phyloP scores from a whole-genome alignment of 2,329 filamentous ascomycete genomes.

The Dothideomycetidae sp. region DNA sequence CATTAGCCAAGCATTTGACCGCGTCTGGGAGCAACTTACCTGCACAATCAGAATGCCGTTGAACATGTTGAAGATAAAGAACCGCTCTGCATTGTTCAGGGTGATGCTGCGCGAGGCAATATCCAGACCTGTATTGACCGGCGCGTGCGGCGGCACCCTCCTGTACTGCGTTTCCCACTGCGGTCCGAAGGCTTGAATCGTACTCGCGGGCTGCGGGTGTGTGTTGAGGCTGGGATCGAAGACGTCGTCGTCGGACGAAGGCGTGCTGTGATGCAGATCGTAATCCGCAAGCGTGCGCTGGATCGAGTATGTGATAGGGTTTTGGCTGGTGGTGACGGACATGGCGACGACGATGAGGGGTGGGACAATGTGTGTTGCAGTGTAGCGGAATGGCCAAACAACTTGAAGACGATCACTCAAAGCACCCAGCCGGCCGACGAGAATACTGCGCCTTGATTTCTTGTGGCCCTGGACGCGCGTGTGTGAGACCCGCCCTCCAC shows the following conservation, averaged over 20 bases:
- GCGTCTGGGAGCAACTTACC: too few relatives aligned
- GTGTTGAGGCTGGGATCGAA: conserved; percentile 19
- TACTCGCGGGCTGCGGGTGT: conserved; percentile 15
- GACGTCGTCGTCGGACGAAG: conserved; percentile 15
- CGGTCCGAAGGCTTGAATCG: conserved; percentile 18
- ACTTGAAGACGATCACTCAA: too few relatives aligned
- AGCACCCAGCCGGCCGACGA: too few relatives aligned
- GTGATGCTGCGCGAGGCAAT: conserved; percentile 30
- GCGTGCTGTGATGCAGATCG: conserved; percentile 29
- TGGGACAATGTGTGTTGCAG: too few relatives aligned
- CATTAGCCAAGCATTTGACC: too few relatives aligned
- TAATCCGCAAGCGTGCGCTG: conserved; percentile 31
- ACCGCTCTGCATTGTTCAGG: conserved; percentile 30
- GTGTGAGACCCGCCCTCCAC: too few relatives aligned
- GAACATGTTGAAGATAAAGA: conserved; percentile 39
- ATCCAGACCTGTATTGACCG: conserved; percentile 31
- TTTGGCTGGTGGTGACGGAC: conserved; percentile 32
- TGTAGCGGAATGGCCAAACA: too few relatives aligned
- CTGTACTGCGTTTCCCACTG: conserved; percentile 35
- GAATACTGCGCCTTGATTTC: too few relatives aligned
- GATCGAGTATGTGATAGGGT: conserved; percentile 25
- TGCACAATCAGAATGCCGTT: conserved; percentile 32
- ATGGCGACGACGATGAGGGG: too few relatives aligned
- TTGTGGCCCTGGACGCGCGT: too few relatives aligned
- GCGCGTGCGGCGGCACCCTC: conserved; percentile 34